Evolutionary conservation across 1,284 basidiomycete genomes (phyloP).

Genomic region (Ganoderma boninense): DNA sequence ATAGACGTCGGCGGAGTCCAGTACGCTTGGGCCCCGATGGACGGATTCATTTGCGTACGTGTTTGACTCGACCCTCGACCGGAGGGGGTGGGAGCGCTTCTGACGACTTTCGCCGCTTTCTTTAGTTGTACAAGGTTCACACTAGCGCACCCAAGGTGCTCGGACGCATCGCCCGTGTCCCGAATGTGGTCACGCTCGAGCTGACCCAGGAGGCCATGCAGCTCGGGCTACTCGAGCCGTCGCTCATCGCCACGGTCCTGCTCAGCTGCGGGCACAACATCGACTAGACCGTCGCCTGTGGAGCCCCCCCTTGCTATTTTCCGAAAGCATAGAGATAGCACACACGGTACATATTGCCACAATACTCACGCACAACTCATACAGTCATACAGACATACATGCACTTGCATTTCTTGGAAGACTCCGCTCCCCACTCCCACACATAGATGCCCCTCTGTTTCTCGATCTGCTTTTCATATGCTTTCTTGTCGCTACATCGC

Average conservation of each 20-base stretch:
- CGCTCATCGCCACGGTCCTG: conserved; percentile 46
- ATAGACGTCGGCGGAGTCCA: conserved; percentile 50
- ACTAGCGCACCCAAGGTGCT: conserved; percentile 40
- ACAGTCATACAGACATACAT: not conserved
- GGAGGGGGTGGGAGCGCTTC: not conserved
- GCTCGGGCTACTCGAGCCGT: conserved; percentile 43
- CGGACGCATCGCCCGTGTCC: conserved; percentile 40
- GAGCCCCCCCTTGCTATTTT: not conserved
- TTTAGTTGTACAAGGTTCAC: conserved; percentile 43
- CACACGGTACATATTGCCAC: not conserved
- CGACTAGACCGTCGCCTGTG: conserved; percentile 35
- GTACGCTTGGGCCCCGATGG: conserved; percentile 54
- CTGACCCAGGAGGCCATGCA: conserved; percentile 44
- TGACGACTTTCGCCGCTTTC: not conserved
- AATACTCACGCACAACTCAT: not conserved
- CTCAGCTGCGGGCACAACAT: conserved; percentile 46
- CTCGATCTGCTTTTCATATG: too few relatives aligned
- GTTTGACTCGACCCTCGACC: too few relatives aligned
- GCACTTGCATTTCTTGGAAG: conserved; percentile 2
- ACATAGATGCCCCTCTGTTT: conserved; percentile 1
- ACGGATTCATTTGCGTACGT: conserved; percentile 52
- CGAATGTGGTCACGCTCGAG: conserved; percentile 42
- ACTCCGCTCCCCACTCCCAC: not conserved
- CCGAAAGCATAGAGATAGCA: not conserved
- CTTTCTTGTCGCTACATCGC: not conserved